These are phyloP conservation scores for Penicillium concentricum DNA, from an alignment of 2,329 filamentous ascomycete genomes.

Conservation along the genomic window DNA sequence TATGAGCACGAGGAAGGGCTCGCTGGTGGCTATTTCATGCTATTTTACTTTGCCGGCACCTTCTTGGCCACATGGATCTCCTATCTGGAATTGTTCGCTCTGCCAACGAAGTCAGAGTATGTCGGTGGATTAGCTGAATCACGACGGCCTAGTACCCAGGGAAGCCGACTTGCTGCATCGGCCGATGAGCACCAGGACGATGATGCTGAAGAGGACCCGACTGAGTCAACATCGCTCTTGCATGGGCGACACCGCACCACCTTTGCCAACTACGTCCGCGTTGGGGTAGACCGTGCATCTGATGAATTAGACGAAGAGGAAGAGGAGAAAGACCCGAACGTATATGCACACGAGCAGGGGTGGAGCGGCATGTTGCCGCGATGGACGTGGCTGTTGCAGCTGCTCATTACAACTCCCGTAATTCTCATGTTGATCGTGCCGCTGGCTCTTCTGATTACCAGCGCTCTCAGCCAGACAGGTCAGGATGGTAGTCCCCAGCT, in stretches of 20 bases:
- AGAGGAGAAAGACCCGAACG: conserved; percentile 33
- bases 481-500: conserved; percentile 76
- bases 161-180: conserved; percentile 44
- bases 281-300: conserved; percentile 29
- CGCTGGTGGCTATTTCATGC: conserved; percentile 74
- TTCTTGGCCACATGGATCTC: conserved; percentile 74
- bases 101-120: conserved; percentile 71
- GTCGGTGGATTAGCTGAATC: conserved; percentile 55
- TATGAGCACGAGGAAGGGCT: conserved; percentile 72
- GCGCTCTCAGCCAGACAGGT: conserved; percentile 75
- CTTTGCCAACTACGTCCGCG: conserved; percentile 55
- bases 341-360: conserved; percentile 72
- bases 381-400: conserved; percentile 87
- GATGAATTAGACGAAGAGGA: conserved; percentile 29
- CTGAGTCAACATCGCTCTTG: conserved; percentile 59
- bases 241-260: conserved; percentile 51
- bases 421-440: conserved; percentile 75
- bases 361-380: conserved; percentile 79
- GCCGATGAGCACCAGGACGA: conserved; percentile 38
- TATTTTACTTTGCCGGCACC: conserved; percentile 74
- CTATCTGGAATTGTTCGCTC: conserved; percentile 74
- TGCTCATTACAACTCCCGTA: conserved; percentile 76
- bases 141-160: conserved; percentile 36
- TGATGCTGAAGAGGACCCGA: conserved; percentile 43
- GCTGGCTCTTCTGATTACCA: conserved; percentile 69